Conservation (phyloP, 164 flowering plant genomes). For the Paratinospora sagittata region DNA sequence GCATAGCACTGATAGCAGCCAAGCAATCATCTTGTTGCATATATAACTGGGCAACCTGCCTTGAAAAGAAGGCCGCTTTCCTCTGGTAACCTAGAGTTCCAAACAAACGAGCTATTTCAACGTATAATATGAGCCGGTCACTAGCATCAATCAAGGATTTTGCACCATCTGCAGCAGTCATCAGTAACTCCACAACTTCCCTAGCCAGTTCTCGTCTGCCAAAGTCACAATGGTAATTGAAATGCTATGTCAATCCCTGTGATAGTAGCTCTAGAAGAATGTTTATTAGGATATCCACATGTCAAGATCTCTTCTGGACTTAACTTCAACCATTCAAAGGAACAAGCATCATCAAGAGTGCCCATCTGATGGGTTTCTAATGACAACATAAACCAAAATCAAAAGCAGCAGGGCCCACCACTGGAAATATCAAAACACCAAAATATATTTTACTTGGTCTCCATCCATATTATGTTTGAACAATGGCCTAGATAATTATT, state of each 20-base stretch:
- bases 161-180: conserved; percentile 97
- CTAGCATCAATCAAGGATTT: conserved; percentile 94
- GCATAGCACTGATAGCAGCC: conserved; percentile 97
- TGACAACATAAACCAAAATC: neutral
- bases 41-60: conserved; percentile 96
- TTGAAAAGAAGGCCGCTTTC: conserved; percentile 96
- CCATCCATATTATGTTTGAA: neutral
- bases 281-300: neutral
- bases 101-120: conserved; percentile 95
- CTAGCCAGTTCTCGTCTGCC: conserved; percentile 74
- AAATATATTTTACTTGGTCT: neutral
- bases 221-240: conserved; percentile 10
- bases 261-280: neutral
- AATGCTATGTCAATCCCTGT: neutral
- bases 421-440: no score
- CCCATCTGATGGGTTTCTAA: neutral
- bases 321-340: neutral
- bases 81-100: conserved; percentile 88
- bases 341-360: neutral
- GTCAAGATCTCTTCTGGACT: neutral
- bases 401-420: no score
- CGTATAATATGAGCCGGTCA: conserved; percentile 76
- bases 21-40: conserved; percentile 80
- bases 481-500: neutral
- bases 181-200: conserved; percentile 87